phyloP scores from a whole-genome alignment of 306 rosid species.

The Astragalus glycyphyllos region DNA sequence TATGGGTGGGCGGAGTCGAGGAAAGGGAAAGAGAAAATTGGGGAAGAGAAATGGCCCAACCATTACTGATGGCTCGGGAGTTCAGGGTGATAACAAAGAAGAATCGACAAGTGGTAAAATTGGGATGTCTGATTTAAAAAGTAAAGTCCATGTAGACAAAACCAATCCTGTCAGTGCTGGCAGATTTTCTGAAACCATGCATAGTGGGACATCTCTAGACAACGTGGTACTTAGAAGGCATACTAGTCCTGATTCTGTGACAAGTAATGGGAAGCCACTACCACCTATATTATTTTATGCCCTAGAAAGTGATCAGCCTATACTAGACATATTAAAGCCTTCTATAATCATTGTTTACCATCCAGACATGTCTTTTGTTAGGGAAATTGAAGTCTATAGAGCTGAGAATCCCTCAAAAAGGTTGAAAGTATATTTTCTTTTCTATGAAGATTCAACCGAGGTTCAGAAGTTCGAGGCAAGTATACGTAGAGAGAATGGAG shows the following conservation, averaged over 20 bases:
- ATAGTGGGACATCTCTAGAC: conserved; percentile 50
- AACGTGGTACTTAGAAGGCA: conserved; percentile 58
- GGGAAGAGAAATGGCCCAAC: conserved; percentile 54
- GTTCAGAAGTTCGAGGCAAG: conserved; percentile 94
- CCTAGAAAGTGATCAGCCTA: conserved; percentile 87
- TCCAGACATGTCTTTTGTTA: conserved; percentile 91
- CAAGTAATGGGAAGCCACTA: conserved; percentile 56
- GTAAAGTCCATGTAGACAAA: conserved; percentile 50
- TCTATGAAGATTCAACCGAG: conserved; percentile 95
- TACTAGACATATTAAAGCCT: conserved; percentile 84
- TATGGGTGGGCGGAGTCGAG: conserved; percentile 45
- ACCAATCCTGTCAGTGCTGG: conserved; percentile 48
- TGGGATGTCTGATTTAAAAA: conserved; percentile 52
- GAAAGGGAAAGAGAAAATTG: conserved; percentile 66
- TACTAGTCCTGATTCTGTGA: conserved; percentile 43
- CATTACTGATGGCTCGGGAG: conserved; percentile 48
- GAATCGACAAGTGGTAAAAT: conserved; percentile 46
- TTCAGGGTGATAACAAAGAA: conserved; percentile 42
- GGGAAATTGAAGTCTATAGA: conserved; percentile 90
- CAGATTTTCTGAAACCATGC: conserved; percentile 45
- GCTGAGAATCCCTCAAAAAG: conserved; percentile 75
- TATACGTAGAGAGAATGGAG: conserved; percentile 90
- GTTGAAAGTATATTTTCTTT: conserved; percentile 84
- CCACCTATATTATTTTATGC: conserved; percentile 88
- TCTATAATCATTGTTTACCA: conserved; percentile 82